Conservation (phyloP, 768 basidiomycete species). For the Tylopilus subfusipes region DNA sequence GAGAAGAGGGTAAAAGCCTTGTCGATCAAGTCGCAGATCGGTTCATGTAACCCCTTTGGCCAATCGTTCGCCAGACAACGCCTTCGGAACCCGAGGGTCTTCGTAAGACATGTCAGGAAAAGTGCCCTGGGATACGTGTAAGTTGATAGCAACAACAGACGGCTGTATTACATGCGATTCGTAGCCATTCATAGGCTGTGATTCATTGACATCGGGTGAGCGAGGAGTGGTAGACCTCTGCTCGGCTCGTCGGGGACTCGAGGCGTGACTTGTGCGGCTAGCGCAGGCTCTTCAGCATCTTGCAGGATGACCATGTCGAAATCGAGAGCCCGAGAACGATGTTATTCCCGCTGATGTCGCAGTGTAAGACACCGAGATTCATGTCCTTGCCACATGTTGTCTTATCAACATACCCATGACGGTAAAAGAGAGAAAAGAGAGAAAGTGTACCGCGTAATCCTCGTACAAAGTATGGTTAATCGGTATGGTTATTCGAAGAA, state of each 20-base stretch:
- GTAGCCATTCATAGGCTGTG: neutral
- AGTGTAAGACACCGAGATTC: conserved; percentile 28
- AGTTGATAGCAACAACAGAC: neutral
- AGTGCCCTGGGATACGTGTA: neutral
- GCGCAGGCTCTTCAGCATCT: neutral
- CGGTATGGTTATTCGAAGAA: too few relatives aligned
- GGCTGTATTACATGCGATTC: neutral
- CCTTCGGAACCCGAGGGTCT: too few relatives aligned
- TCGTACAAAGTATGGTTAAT: too few relatives aligned
- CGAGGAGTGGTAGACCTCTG: neutral
- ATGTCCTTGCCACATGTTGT: conserved; percentile 10
- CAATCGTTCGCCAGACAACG: neutral
- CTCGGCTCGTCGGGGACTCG: too few relatives aligned
- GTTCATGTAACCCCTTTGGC: neutral
- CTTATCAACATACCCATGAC: neutral
- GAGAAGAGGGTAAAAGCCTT: neutral
- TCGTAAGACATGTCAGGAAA: neutral
- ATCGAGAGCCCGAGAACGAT: conserved; percentile 26
- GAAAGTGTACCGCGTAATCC: conserved; percentile 14
- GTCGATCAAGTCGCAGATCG: neutral
- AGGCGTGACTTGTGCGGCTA: neutral
- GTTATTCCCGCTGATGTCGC: conserved; percentile 35
- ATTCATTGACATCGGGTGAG: neutral
- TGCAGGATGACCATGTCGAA: neutral
- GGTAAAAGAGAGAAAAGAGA: neutral